Percentiles rank a stretch among this genome's conserved stretches.
phyloP scores from a whole-genome alignment of 208 protist genomes.

The Tritrichomonas foetus region DNA sequence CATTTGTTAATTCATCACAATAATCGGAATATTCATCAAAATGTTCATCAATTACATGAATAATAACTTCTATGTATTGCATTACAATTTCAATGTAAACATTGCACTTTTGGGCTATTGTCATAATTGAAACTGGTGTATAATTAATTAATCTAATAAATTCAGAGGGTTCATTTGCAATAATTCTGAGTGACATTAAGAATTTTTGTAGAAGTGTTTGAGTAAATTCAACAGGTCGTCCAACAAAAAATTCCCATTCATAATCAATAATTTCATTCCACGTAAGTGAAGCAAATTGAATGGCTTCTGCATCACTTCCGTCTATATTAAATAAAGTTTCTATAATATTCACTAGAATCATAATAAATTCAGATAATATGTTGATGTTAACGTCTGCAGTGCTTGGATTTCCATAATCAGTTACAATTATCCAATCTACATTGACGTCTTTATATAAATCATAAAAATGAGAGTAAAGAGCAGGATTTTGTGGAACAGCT shows the following conservation, averaged over 20 bases:
- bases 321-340: no score
- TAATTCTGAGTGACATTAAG: background rate
- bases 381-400: no score
- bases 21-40: no score
- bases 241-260: background rate
- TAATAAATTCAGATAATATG: no score
- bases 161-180: background rate
- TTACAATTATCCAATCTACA: no score
- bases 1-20: no score
- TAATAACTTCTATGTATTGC: background rate
- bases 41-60: no score
- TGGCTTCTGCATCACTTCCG: background rate
- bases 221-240: background rate
- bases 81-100: background rate
- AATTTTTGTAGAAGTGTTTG: background rate
- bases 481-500: no score
- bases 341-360: no score
- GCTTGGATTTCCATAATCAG: no score
- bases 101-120: background rate
- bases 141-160: background rate
- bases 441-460: no score
- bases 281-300: background rate
- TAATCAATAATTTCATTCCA: slow-evolving; percentile 13
- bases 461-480: no score
- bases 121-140: background rate